Evolutionary conservation across 805 yeast genomes (phyloP).

Genomic region (Torulaspora franciscae): DNA sequence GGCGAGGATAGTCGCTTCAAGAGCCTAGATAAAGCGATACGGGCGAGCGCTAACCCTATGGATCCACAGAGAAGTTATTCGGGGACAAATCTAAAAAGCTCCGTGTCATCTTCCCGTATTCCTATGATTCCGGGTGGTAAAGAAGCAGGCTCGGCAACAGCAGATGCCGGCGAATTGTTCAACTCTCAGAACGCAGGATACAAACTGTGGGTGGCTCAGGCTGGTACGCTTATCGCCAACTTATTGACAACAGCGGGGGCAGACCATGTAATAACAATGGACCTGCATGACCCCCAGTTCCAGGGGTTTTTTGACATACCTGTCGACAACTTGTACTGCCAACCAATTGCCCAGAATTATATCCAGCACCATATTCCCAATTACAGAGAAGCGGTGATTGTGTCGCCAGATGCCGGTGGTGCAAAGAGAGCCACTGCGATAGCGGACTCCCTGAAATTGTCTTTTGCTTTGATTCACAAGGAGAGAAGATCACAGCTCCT

Average conservation of each 20-base stretch:
- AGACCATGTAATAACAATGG: constrained; percentile 95
- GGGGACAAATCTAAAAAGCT: constrained; percentile 14
- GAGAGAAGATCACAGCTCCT: constrained; percentile 60
- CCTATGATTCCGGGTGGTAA: constrained; percentile 37
- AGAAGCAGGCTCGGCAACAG: constrained; percentile 21
- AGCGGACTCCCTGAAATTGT: constrained; percentile 83
- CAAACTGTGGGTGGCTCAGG: constrained; percentile 93
- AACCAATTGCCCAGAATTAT: constrained; percentile 82
- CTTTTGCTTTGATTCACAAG: constrained; percentile 93
- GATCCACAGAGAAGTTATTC: constrained; percentile 12
- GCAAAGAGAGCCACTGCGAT: constrained; percentile 94
- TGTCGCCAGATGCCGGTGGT: constrained; percentile 98
- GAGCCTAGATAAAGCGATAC: constrained; percentile 19
- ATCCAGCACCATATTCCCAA: constrained; percentile 73
- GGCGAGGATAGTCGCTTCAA: constrained; percentile 22
- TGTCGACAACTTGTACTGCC: constrained; percentile 87
- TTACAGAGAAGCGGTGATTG: constrained; percentile 79
- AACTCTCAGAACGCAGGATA: constrained; percentile 56
- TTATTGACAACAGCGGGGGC: constrained; percentile 90
- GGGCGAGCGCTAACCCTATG: constrained; percentile 17
- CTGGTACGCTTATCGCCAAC: constrained; percentile 88
- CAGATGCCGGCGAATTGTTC: constrained; percentile 36
- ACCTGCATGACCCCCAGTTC: constrained; percentile 94
- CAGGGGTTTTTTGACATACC: constrained; percentile 97
- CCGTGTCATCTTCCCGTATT: constrained; percentile 30